These are phyloP conservation scores for Talinum fruticosum DNA, from an alignment of 148 eudicot genomes.

Conservation along the genomic window DNA sequence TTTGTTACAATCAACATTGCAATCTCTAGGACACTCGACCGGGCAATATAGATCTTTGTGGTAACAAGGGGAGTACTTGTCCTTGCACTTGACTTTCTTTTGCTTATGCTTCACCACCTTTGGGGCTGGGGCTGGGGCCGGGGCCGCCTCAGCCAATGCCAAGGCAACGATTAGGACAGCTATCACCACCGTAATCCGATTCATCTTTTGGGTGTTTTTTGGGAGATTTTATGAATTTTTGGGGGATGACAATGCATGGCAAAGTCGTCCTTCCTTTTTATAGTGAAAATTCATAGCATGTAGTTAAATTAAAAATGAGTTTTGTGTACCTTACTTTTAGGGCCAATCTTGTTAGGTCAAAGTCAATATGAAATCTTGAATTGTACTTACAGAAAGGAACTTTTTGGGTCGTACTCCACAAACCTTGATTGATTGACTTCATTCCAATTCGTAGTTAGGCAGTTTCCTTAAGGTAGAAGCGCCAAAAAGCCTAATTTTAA, in stretches of 20 bases:
- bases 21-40: not conserved
- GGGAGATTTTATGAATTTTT: not conserved
- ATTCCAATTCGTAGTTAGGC: not conserved
- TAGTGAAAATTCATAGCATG: constrained; percentile 6
- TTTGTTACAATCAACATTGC: not conserved
- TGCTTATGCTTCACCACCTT: constrained; percentile 22
- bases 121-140: constrained; percentile 6
- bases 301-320: not conserved
- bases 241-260: constrained; percentile 31
- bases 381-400: not conserved
- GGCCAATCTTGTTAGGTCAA: constrained; percentile 5
- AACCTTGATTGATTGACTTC: not conserved
- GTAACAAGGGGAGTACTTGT: constrained; percentile 7
- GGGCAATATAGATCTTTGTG: constrained; percentile 4
- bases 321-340: not conserved
- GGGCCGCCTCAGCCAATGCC: constrained; percentile 16
- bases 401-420: constrained; percentile 5
- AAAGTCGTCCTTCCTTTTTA: not conserved
- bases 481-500: too few relatives aligned
- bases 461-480: too few relatives aligned
- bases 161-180: constrained; percentile 6
- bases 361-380: constrained; percentile 1
- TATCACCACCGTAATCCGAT: not conserved
- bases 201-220: constrained; percentile 5
- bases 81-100: constrained; percentile 23